These are phyloP conservation scores for Colletotrichum incanum DNA, from an alignment of 2,329 filamentous ascomycete species.

Conservation along the genomic window DNA sequence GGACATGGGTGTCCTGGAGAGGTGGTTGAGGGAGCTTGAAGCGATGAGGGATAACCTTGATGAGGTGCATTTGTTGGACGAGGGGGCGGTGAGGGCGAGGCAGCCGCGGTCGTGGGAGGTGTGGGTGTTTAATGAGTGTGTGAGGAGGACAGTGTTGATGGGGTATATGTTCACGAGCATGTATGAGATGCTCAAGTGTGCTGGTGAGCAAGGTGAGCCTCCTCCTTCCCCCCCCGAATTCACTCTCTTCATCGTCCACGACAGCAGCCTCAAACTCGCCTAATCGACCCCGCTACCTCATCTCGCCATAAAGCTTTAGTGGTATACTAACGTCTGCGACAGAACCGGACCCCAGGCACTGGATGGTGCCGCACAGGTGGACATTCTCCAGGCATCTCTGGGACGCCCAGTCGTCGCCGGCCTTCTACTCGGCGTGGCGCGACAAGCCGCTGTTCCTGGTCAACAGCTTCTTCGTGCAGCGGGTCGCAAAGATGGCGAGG, in stretches of 20 bases:
- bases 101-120: constrained; percentile 62
- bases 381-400: constrained; percentile 61
- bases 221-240: neutral
- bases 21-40: constrained; percentile 56
- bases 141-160: constrained; percentile 57
- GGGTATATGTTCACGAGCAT: constrained; percentile 53
- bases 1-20: constrained; percentile 54
- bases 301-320: neutral
- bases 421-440: constrained; percentile 62
- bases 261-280: neutral
- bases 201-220: constrained; percentile 43
- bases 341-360: constrained; percentile 40
- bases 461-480: constrained; percentile 53
- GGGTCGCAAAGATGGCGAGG: constrained; percentile 55
- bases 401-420: constrained; percentile 57
- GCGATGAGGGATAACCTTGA: constrained; percentile 54
- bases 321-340: neutral
- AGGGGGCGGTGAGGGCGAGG: constrained; percentile 48
- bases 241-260: constrained; percentile 14
- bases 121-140: constrained; percentile 62
- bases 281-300: neutral
- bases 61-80: constrained; percentile 46
- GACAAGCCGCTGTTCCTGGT: constrained; percentile 57
- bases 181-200: constrained; percentile 52
- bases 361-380: constrained; percentile 47